Percentiles rank a stretch among this genome's conserved stretches.
phyloP scores from a whole-genome alignment of 805 yeast species.

The Metschnikowia santaceciliae region DNA sequence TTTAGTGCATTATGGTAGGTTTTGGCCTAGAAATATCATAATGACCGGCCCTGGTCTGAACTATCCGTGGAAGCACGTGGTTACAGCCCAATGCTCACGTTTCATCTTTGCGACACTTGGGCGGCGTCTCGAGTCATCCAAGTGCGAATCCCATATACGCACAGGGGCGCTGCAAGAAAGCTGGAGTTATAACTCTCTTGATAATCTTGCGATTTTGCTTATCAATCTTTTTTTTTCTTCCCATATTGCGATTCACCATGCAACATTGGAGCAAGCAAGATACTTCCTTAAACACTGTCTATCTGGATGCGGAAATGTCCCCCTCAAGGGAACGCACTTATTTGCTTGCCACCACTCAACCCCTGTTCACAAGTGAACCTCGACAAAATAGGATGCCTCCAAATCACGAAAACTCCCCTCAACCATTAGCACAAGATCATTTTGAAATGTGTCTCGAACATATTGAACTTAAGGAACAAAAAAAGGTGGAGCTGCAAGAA shows the following conservation, averaged over 20 bases:
- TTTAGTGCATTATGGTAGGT: too few relatives aligned
- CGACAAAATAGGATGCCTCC: not conserved
- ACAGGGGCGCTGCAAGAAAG: not conserved
- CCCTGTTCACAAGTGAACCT: not conserved
- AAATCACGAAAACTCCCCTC: not conserved
- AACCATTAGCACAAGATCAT: not conserved
- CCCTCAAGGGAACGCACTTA: not conserved
- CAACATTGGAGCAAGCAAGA: not conserved
- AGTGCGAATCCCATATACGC: not conserved
- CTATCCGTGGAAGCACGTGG: too few relatives aligned
- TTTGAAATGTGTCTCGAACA: not conserved
- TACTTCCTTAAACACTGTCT: not conserved
- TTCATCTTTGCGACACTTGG: constrained; percentile 1
- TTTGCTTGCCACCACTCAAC: not conserved
- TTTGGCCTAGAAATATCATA: too few relatives aligned
- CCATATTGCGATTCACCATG: not conserved
- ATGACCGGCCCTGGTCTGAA: too few relatives aligned
- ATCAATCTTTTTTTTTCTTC: not conserved
- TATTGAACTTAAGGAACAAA: not conserved
- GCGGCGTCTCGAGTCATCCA: not conserved
- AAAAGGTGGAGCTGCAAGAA: not conserved
- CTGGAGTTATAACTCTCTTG: not conserved
- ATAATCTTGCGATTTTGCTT: not conserved
- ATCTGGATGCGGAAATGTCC: not conserved
- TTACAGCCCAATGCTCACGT: not conserved